These are phyloP conservation scores for Acrocalymma vagum DNA, from an alignment of 2,329 filamentous ascomycete species.

Conservation along the genomic window DNA sequence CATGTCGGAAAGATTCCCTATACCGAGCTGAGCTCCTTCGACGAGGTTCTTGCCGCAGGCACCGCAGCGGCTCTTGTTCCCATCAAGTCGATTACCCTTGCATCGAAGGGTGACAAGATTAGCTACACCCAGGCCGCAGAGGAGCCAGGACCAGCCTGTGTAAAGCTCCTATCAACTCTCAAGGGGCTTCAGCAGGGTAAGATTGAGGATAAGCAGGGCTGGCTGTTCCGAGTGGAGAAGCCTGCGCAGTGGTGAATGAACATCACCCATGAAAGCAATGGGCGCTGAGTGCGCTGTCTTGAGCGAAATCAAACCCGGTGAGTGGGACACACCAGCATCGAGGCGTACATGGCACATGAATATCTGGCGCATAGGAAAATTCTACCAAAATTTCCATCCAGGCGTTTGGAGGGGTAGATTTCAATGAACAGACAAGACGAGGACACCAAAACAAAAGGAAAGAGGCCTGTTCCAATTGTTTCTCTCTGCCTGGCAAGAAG, in stretches of 20 bases:
- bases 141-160: constrained; percentile 76
- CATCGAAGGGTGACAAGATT: constrained; percentile 64
- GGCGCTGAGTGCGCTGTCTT: too few species aligned
- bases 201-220: constrained; percentile 78
- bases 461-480: too few species aligned
- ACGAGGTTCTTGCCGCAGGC: constrained; percentile 89
- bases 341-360: too few species aligned
- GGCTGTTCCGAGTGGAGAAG: constrained; percentile 63
- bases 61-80: constrained; percentile 92
- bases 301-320: too few species aligned
- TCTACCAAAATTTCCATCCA: too few species aligned
- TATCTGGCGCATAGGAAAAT: too few species aligned
- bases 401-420: too few species aligned
- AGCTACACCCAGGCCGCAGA: constrained; percentile 64
- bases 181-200: constrained; percentile 88
- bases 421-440: too few species aligned
- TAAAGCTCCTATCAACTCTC: constrained; percentile 76
- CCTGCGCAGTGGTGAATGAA: constrained; percentile 47
- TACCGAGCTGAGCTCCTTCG: constrained; percentile 68
- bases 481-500: too few species aligned
- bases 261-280: too few species aligned
- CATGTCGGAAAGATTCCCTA: constrained; percentile 68
- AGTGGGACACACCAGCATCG: too few species aligned
- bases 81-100: constrained; percentile 87
- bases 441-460: too few species aligned